Evolutionary conservation across 139 green algal genomes (phyloP).

Genomic region (Trebouxia sp.): DNA sequence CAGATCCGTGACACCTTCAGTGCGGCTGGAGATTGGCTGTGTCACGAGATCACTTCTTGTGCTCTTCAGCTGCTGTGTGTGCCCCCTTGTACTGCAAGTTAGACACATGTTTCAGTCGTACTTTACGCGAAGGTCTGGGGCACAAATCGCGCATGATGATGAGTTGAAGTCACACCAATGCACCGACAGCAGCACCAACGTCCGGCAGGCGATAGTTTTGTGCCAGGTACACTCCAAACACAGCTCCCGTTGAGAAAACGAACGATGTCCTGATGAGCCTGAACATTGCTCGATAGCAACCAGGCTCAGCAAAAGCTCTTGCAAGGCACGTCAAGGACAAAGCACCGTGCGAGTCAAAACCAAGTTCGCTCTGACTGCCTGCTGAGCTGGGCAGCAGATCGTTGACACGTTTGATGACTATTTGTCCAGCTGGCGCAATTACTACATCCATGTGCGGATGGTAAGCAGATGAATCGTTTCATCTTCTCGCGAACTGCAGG

Average conservation of each 20-base stretch:
- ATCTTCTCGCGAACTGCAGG: too few relatives aligned
- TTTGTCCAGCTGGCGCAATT: background rate
- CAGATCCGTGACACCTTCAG: too few relatives aligned
- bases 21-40: background rate
- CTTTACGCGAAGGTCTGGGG: too few relatives aligned
- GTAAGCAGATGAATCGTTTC: background rate
- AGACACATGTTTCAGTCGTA: too few relatives aligned
- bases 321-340: background rate
- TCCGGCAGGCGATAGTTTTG: constrained; percentile 2
- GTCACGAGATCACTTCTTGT: background rate
- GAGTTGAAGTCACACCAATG: too few relatives aligned
- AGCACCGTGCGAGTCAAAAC: background rate
- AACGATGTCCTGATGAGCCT: background rate
- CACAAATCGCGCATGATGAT: too few relatives aligned
- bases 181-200: background rate
- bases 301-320: background rate
- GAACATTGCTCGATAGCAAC: background rate
- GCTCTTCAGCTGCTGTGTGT: background rate
- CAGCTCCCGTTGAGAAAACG: background rate
- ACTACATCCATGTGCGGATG: background rate
- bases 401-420: background rate
- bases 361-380: constrained; percentile 13
- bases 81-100: background rate
- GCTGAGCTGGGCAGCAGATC: background rate
- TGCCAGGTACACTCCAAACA: constrained; percentile 2